Conservation (phyloP, 73 alveolate genomes). For the Paramecium biaurelia region DNA sequence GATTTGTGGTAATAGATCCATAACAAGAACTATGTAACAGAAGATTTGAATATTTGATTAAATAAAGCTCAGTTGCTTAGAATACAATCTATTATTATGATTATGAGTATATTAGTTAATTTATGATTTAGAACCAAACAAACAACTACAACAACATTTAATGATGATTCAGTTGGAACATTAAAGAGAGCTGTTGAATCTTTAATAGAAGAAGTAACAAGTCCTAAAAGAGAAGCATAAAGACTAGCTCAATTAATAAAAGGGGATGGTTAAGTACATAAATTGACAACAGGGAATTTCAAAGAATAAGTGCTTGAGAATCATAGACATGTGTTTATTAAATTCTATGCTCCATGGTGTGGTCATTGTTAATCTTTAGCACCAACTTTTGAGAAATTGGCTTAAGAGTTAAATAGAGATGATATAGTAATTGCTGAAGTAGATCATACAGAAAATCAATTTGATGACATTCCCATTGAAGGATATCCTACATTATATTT, state of each 20-base stretch:
- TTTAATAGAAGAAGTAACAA: background rate
- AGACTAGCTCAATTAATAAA: background rate
- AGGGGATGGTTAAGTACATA: background rate
- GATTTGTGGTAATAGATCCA: slow-evolving; percentile 18
- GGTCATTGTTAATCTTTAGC: slow-evolving; percentile 97
- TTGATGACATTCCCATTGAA: slow-evolving; percentile 60
- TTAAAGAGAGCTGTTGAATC: background rate
- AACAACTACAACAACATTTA: background rate
- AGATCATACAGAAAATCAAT: slow-evolving; percentile 67
- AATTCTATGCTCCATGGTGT: slow-evolving; percentile 98
- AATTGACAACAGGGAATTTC: slow-evolving; percentile 62
- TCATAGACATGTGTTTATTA: slow-evolving; percentile 88
- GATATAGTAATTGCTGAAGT: slow-evolving; percentile 70
- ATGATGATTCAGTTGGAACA: background rate
- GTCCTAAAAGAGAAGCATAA: background rate
- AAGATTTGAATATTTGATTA: slow-evolving; percentile 4
- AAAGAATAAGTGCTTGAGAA: slow-evolving; percentile 80
- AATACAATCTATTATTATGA: background rate
- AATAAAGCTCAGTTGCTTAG: background rate
- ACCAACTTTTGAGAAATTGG: slow-evolving; percentile 91
- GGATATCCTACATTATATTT: slow-evolving; percentile 72
- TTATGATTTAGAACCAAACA: background rate
- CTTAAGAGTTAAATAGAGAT: slow-evolving; percentile 63
- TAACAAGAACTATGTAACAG: background rate
- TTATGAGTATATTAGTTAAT: background rate